These are phyloP conservation scores for Prototheca cutis DNA, from an alignment of 163 green algal species.

Conservation along the genomic window DNA sequence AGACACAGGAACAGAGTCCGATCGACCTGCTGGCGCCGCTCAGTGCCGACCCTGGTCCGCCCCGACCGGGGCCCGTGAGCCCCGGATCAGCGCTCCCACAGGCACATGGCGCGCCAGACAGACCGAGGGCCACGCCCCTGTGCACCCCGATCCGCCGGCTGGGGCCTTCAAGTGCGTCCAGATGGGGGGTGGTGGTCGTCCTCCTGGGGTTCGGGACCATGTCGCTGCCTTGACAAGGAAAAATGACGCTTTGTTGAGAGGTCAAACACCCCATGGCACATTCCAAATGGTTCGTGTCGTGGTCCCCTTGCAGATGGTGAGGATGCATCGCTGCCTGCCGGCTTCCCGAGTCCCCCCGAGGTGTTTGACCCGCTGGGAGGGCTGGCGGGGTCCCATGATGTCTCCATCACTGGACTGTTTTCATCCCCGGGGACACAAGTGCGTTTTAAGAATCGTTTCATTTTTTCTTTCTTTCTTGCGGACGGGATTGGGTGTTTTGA, in stretches of 20 bases:
- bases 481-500: not conserved
- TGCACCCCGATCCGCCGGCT: too few species aligned
- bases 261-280: not conserved
- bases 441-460: not conserved
- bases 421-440: not conserved
- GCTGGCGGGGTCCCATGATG: not conserved
- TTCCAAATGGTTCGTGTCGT: not conserved
- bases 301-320: not conserved
- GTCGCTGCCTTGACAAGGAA: not conserved
- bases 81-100: too few species aligned
- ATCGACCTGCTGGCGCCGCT: too few species aligned
- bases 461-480: not conserved
- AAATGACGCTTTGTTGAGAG: not conserved
- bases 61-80: too few species aligned
- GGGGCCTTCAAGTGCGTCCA: too few species aligned
- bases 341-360: not conserved
- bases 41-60: too few species aligned
- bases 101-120: too few species aligned
- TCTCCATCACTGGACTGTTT: not conserved
- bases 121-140: too few species aligned
- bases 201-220: not conserved
- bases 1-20: too few species aligned
- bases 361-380: not conserved
- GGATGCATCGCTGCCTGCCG: not conserved
- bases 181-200: not conserved